Evolutionary conservation across 306 rosid species (phyloP), one percentile per base, ranked within the genome.

Genomic region (Canavalia ensiformis): DNA sequence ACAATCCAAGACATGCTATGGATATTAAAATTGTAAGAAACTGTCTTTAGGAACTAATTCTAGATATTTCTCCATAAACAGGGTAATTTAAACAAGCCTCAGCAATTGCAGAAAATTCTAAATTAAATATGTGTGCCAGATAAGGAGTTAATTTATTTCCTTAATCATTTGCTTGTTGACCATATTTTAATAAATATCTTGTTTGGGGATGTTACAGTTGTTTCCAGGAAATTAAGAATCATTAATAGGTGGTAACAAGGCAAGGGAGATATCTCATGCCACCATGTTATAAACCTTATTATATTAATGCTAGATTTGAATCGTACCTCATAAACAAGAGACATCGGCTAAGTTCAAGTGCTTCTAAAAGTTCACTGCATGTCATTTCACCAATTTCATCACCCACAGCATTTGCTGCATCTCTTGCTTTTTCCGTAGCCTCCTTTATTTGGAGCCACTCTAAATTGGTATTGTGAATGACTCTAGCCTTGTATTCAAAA

Each of bases 391-490:
- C 94, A 82, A 87, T 84, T 83, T 86, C 93, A 77, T 90, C 99
- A 63, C 94, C 91, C 74, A 85, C 89, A 75, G 49, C 80, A 88
- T 64, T 74, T 84, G 99, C 97, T 28, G 71, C 76, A 29, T 90
- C 89, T 83, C 91, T 90, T 69, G 92, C 96, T 77, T 87, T 95
- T 83, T 95, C 99, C 51, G 96, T 87, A 46, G 98, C 99, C 86
- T 90, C 92, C 84, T 89, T 95, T 81, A 95, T 95, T 78, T 91
- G 97, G 74, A 90, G 86, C 98, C 99, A 95, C 82, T 95, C 99
- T 34, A 47, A 68, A 84, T 90, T 91, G 55, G 86, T 85, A 74
- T 87, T 95, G 82, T 95, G 98, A 87, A 95, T 84, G 78, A 95
- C 97, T 85, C 96, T 91, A 66, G 93, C 96, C 99, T 95, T 82